Conservation (phyloP, 495 filamentous ascomycete species). For the Articulospora tetracladia region DNA sequence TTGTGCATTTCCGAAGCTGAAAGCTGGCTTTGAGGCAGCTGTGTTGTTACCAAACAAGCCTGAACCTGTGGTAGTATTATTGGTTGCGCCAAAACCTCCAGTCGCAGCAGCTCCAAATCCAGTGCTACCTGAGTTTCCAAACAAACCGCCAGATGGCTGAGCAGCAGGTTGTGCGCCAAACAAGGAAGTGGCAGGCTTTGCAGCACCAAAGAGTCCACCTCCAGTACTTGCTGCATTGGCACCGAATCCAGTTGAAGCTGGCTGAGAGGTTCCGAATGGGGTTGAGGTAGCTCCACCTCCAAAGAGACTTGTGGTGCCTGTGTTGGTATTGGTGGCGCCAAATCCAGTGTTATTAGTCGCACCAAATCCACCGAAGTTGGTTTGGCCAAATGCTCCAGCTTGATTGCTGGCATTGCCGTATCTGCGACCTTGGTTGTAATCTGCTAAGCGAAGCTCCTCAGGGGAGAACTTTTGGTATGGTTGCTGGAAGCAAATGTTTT, state of each 20-base stretch:
- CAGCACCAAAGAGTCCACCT: constrained; percentile 52
- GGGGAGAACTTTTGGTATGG: constrained; percentile 85
- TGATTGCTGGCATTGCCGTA: constrained; percentile 78
- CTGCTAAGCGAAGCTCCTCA: constrained; percentile 84
- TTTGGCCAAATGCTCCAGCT: constrained; percentile 77
- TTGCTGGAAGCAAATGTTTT: constrained; percentile 82
- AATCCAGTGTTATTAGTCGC: constrained; percentile 34
- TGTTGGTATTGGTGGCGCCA: constrained; percentile 36
- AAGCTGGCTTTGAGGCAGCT: constrained; percentile 22
- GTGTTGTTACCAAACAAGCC: constrained; percentile 28
- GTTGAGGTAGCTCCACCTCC: constrained; percentile 41
- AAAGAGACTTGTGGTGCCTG: constrained; percentile 44
- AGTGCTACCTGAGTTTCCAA: constrained; percentile 28
- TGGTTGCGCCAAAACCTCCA: constrained; percentile 29
- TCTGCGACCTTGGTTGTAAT: constrained; percentile 83
- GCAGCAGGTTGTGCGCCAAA: constrained; percentile 25
- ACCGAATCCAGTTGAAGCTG: constrained; percentile 40
- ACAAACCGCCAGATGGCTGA: constrained; percentile 26
- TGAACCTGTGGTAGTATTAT: constrained; percentile 24
- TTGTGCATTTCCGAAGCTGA: constrained; percentile 32
- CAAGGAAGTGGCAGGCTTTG: constrained; percentile 27
- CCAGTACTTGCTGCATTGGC: constrained; percentile 40
- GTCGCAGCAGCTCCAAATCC: constrained; percentile 25
- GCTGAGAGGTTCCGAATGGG: constrained; percentile 52
- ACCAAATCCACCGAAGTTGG: constrained; percentile 57